Evolutionary conservation across 805 yeast species (phyloP), one percentile per base, ranked within the genome.

Genomic region (Candida parachauliodes): DNA sequence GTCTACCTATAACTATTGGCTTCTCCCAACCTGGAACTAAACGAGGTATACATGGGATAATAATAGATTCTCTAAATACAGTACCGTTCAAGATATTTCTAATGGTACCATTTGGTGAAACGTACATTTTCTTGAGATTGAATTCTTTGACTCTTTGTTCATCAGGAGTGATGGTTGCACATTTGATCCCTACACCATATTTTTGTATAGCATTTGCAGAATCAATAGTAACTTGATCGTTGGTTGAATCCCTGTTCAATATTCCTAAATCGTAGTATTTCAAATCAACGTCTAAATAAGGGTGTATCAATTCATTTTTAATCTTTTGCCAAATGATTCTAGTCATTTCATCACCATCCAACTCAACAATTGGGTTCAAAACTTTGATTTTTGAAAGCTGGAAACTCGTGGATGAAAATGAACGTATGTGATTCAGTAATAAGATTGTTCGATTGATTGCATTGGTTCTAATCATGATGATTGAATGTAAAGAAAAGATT

Each of bases 331-430:
- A 84, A 59, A 84, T 84, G 54, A 84, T 83, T 59, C 91, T 70
- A 46, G 93, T 84, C 91, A 82, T 83, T 59, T 84, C 93, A 59
- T 84, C 93, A 51, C 93, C 93, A 53, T 83, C 89, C 55, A 84
- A 57, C 48, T 84, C 93, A 40, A 84, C 93, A 44, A 84, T 68
- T 32, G 91, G 91, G 39, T 71, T 76, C 52, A 76, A 74, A 32
- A 84, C 89, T 50, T 77, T 77, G 57, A 84, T 79, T 57, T 83
- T 83, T 39, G 47, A 51, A 25, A 47, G 33, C 14, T 21, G 17
- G 5, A 14, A 22, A 14, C 26, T 20, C 11, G 44, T 38, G 10
- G 45, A 18, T 12, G 51, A 40, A 32, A 50, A 46, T 12, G 44
- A 29, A 36, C 55, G 49, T 15, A 20, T 29, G 22, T 38, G 41